These are phyloP conservation scores for Nitzschia sp. DNA, from an alignment of 108 stramenopile genomes.

Conservation along the genomic window DNA sequence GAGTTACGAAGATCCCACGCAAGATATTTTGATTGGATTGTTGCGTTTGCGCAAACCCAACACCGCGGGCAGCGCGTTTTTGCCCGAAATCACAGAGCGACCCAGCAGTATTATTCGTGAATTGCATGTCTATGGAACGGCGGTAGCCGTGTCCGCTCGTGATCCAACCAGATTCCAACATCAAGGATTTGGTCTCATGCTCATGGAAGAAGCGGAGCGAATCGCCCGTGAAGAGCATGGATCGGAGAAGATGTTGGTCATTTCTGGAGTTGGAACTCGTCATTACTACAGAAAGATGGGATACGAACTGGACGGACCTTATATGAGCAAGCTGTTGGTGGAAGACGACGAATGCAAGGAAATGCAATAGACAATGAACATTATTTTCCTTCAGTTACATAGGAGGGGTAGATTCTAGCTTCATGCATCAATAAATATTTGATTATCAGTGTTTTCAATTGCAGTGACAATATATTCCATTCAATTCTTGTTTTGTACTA, in stretches of 20 bases:
- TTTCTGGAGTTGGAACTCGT: constrained; percentile 94
- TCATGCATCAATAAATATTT: not conserved
- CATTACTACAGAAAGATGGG: constrained; percentile 96
- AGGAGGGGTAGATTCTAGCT: not conserved
- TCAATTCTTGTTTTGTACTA: not conserved
- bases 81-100: constrained; percentile 49
- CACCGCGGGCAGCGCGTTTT: constrained; percentile 22
- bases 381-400: not conserved
- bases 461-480: not conserved
- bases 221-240: constrained; percentile 92
- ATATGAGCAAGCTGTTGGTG: constrained; percentile 78
- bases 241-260: constrained; percentile 87
- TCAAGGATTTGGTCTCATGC: constrained; percentile 90
- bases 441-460: not conserved
- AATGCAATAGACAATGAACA: not conserved
- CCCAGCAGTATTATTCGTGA: constrained; percentile 87
- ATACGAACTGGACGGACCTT: constrained; percentile 87
- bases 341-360: not conserved
- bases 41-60: constrained; percentile 53
- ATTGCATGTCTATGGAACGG: constrained; percentile 96
- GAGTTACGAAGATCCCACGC: constrained; percentile 89
- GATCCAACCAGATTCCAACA: constrained; percentile 94
- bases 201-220: constrained; percentile 96
- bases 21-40: constrained; percentile 86
- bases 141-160: constrained; percentile 83